Conservation (phyloP, 2,329 filamentous ascomycete genomes). For the Claviceps sp. region DNA sequence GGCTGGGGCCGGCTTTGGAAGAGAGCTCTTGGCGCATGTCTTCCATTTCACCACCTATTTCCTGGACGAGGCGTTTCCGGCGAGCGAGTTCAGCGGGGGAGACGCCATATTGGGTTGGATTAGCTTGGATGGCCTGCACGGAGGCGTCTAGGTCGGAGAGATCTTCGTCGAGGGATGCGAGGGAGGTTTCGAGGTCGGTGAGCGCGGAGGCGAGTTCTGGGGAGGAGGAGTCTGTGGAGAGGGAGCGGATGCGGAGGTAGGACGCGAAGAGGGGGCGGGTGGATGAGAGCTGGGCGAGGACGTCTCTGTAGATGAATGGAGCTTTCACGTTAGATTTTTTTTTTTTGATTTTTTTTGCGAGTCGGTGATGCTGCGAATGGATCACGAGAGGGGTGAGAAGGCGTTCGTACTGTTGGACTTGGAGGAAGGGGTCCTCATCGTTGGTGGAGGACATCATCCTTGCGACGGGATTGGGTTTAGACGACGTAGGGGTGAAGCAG, state of each 20-base stretch:
- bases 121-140: constrained; percentile 73
- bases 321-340: neutral
- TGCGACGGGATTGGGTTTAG: constrained; percentile 2
- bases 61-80: constrained; percentile 68
- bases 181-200: constrained; percentile 50
- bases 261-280: constrained; percentile 83
- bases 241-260: constrained; percentile 88
- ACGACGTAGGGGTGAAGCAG: neutral
- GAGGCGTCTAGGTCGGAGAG: constrained; percentile 78
- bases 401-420: constrained; percentile 50
- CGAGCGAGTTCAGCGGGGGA: constrained; percentile 70
- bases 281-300: constrained; percentile 66
- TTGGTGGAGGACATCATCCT: constrained; percentile 55
- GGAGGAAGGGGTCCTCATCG: constrained; percentile 58
- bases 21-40: constrained; percentile 74
- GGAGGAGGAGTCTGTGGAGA: constrained; percentile 55
- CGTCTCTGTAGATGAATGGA: constrained; percentile 43
- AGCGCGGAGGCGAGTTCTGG: constrained; percentile 76
- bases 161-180: constrained; percentile 64
- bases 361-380: too few relatives aligned
- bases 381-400: neutral
- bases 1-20: constrained; percentile 12
- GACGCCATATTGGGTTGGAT: constrained; percentile 78
- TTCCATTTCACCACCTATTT: constrained; percentile 79
- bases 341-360: neutral